These are phyloP conservation scores for Verruconis gallopava DNA, from an alignment of 2,329 filamentous ascomycete genomes.

Conservation along the genomic window DNA sequence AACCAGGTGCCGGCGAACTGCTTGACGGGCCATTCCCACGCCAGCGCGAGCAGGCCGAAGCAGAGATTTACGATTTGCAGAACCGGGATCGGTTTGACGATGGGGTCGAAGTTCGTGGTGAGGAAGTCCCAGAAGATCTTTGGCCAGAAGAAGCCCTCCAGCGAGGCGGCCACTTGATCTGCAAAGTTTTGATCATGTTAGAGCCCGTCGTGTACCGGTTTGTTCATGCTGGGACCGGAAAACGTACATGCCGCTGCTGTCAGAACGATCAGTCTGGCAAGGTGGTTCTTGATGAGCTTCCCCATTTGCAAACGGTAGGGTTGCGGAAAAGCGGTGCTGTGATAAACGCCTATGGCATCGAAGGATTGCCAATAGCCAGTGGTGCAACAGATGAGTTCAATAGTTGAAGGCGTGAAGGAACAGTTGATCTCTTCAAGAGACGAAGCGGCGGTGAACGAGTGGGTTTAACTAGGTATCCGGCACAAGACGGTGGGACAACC, in stretches of 20 bases:
- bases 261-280: slow-evolving; percentile 86
- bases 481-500: too few species aligned
- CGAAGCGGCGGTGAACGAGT: too few species aligned
- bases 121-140: slow-evolving; percentile 98
- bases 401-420: too few species aligned
- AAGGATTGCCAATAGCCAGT: too few species aligned
- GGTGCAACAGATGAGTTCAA: too few species aligned
- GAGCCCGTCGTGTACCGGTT: too few species aligned
- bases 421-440: too few species aligned
- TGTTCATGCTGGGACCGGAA: too few species aligned
- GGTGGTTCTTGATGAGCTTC: slow-evolving; percentile 98
- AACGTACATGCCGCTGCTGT: slow-evolving; percentile 62
- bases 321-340: too few species aligned
- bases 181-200: slow-evolving; percentile 9
- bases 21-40: slow-evolving; percentile 81
- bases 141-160: slow-evolving; percentile 93
- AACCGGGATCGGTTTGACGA: slow-evolving; percentile 75
- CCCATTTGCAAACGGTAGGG: too few species aligned
- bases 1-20: slow-evolving; percentile 63
- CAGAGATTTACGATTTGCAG: slow-evolving; percentile 84
- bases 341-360: too few species aligned
- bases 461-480: too few species aligned
- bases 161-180: slow-evolving; percentile 77
- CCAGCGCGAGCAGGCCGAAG: slow-evolving; percentile 63
- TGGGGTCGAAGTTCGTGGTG: slow-evolving; percentile 75